Conservation (phyloP, 1,139 yeast species). For the Nakaseomyces sp. region DNA sequence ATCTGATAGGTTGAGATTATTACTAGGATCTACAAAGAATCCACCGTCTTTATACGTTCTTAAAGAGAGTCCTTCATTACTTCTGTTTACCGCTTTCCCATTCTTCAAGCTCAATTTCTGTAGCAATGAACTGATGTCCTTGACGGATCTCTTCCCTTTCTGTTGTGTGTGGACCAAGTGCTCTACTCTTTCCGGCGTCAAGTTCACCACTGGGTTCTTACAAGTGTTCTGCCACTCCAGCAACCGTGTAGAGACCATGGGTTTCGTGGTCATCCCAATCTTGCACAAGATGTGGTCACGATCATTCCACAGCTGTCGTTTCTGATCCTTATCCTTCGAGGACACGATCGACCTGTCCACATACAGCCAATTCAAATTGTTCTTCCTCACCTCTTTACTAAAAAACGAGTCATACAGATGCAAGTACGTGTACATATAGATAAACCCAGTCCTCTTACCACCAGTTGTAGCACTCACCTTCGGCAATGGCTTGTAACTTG, state of each 20-base stretch:
- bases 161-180: neutral
- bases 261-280: constrained; percentile 28
- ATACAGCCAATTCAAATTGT: constrained; percentile 20
- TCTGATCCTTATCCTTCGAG: constrained; percentile 9
- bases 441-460: constrained; percentile 20
- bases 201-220: constrained; percentile 21
- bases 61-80: constrained; percentile 3
- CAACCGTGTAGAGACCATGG: constrained; percentile 20
- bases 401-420: constrained; percentile 19
- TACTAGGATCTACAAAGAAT: constrained; percentile 18
- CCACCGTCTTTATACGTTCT: constrained; percentile 22
- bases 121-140: constrained; percentile 9
- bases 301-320: constrained; percentile 14
- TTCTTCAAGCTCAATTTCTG: constrained; percentile 11
- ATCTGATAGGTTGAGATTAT: constrained; percentile 13
- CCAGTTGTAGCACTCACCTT: neutral
- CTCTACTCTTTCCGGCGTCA: constrained; percentile 19
- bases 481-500: constrained; percentile 4
- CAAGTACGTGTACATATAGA: constrained; percentile 28
- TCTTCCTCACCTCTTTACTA: constrained; percentile 5
- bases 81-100: neutral
- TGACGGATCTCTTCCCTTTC: neutral
- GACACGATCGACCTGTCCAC: constrained; percentile 20
- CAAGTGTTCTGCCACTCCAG: constrained; percentile 26
- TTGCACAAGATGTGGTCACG: constrained; percentile 22